These are phyloP conservation scores for Penstemon newberryi DNA, from an alignment of 257 asterid species.

Conservation along the genomic window DNA sequence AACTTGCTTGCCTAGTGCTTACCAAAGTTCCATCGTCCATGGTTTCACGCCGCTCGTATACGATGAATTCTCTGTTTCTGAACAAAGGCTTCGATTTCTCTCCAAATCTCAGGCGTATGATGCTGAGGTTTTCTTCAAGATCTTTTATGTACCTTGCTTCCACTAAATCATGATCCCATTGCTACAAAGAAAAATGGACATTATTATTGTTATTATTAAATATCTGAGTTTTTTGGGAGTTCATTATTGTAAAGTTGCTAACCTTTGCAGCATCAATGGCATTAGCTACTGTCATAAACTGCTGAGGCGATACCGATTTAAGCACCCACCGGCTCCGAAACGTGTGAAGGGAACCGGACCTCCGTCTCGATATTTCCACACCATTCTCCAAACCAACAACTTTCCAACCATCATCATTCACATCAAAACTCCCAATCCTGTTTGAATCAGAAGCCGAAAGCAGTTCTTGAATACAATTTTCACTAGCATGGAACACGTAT, in stretches of 20 bases:
- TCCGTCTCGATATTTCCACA: conserved; percentile 71
- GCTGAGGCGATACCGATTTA: conserved; percentile 67
- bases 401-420: conserved; percentile 67
- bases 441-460: conserved; percentile 79
- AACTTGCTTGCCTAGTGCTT: neutral
- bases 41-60: conserved; percentile 83
- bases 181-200: conserved; percentile 40
- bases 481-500: conserved; percentile 84
- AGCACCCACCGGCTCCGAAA: conserved; percentile 80
- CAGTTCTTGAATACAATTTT: conserved; percentile 83
- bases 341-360: conserved; percentile 76
- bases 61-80: conserved; percentile 88
- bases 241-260: neutral
- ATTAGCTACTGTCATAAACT: conserved; percentile 77
- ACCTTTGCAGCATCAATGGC: conserved; percentile 96
- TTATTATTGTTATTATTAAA: neutral
- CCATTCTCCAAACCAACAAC: conserved; percentile 60
- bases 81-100: conserved; percentile 82
- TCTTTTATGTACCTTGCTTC: conserved; percentile 81
- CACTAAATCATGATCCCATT: conserved; percentile 84
- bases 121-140: conserved; percentile 75
- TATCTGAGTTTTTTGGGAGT: no score
- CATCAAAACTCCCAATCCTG: conserved; percentile 30
- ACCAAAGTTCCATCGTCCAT: conserved; percentile 97
- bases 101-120: conserved; percentile 73